Evolutionary conservation across 2,329 filamentous ascomycete genomes (phyloP).

Genomic region (Chaetothyriales sp.): DNA sequence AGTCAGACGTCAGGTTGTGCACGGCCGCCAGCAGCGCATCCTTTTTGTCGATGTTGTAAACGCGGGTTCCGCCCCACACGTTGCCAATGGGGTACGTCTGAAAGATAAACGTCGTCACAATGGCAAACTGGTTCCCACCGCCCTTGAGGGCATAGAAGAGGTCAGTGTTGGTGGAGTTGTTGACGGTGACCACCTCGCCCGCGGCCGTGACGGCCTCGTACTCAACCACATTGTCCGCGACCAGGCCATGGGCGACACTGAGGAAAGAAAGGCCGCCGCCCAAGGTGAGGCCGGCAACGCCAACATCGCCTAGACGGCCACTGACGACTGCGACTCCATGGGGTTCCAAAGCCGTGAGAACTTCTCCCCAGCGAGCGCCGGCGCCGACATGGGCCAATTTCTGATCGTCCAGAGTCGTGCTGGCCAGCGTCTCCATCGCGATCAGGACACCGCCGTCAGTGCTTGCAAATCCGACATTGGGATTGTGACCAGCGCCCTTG

Average conservation of each 20-base stretch:
- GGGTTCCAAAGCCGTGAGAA: conserved; percentile 22
- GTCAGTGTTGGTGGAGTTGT: conserved; percentile 19
- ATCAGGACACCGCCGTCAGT: conserved; percentile 26
- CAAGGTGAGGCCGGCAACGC: conserved; percentile 19
- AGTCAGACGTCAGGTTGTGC: conserved; percentile 20
- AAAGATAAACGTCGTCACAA: conserved; percentile 29
- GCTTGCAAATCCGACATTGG: conserved; percentile 23
- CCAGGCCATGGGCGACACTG: conserved; percentile 12
- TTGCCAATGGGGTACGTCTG: conserved; percentile 4
- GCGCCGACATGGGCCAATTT: conserved; percentile 20
- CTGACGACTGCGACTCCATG: conserved; percentile 22
- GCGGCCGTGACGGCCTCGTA: conserved; percentile 14
- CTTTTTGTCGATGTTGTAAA: conserved; percentile 15
- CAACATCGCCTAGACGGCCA: conserved; percentile 20
- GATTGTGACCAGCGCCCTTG: conserved; percentile 28
- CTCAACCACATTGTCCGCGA: conserved; percentile 15
- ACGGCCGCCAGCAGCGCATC: conserved; percentile 21
- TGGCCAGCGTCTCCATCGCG: conserved; percentile 1
- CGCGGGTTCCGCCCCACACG: conserved; percentile 12
- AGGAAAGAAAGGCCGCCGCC: conserved; percentile 17
- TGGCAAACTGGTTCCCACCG: conserved; percentile 26
- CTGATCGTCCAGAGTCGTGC: conserved; percentile 10
- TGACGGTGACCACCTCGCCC: conserved; percentile 22
- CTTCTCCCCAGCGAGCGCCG: conserved; percentile 23
- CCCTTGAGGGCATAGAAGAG: conserved; percentile 29